phyloP scores from a whole-genome alignment of 495 filamentous ascomycete genomes.

The Oleoguttula mirabilis region DNA sequence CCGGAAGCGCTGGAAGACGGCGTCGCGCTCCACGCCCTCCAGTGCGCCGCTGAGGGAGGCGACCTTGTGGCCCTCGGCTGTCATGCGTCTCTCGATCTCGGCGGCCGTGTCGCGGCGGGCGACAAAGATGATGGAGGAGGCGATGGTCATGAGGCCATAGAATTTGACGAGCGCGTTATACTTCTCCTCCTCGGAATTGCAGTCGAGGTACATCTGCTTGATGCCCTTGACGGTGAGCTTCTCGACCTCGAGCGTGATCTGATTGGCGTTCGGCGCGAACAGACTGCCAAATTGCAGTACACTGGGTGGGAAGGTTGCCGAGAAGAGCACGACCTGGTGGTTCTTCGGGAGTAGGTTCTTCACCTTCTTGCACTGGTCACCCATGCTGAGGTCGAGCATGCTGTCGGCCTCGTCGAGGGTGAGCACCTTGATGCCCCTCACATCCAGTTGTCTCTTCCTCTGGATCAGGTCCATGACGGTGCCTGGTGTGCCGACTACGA shows the following conservation, averaged over 20 bases:
- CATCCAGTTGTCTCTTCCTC: conserved; percentile 38
- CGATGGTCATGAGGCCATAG: conserved; percentile 89
- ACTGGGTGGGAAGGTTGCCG: conserved; percentile 82
- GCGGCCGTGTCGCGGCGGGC: conserved; percentile 69
- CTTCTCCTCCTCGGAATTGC: conserved; percentile 64
- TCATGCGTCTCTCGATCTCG: conserved; percentile 76
- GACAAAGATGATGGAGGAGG: conserved; percentile 96
- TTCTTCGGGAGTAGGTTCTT: conserved; percentile 62
- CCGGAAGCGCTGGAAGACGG: conserved; percentile 79
- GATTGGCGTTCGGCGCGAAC: conserved; percentile 75
- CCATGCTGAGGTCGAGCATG: conserved; percentile 69
- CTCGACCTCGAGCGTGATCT: conserved; percentile 75
- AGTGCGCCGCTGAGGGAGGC: conserved; percentile 76
- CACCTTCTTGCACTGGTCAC: conserved; percentile 85
- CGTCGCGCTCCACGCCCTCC: conserved; percentile 71
- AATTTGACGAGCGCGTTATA: conserved; percentile 79
- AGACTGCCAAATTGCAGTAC: conserved; percentile 66
- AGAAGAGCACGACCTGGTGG: conserved; percentile 84
- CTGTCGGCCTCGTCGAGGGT: conserved; percentile 43
- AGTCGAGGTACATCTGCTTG: conserved; percentile 93
- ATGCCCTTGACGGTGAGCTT: conserved; percentile 95
- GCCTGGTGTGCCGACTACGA: conserved; percentile 89
- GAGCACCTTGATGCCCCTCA: conserved; percentile 36
- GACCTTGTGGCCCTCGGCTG: conserved; percentile 78
- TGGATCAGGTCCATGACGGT: conserved; percentile 80